Evolutionary conservation across 2,329 filamentous ascomycete species (phyloP), one percentile per base, ranked within the genome.

Genomic region (Fusarium subtropicale): DNA sequence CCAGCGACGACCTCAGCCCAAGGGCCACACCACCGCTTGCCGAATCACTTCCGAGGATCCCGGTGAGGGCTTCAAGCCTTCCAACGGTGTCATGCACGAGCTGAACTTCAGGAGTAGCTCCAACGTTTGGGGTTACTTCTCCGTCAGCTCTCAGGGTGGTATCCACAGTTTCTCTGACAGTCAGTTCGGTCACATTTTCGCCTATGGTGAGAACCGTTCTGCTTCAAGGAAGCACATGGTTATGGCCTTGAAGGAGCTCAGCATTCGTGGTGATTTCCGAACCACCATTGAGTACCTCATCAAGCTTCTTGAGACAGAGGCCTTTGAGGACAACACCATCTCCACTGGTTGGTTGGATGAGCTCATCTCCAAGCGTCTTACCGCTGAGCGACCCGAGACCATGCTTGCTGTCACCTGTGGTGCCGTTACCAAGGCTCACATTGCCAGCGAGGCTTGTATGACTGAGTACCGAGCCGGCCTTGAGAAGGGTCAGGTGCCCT

Each of bases 121-220:
- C 69, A 99, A 99, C 74, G 96, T 98, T 59, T 99, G 96, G 96
- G 96, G 96, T 87, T 99, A 99, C 83, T 99, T 99, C 89, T 99
- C 96, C 55, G 96, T 99, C 80, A 93, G 94, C 84, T 96, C 94
- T 12, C 91, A 94, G 58, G 95, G 94, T 84, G 94, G 94, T 81
- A 99, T 99, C 72, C 96, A 99, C 88, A 97, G 93, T 81, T 99
- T 97, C 87, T 98, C 96, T 10, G 96, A 99, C 84, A 97, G 92
- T 77, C 96, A 99, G 79, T 99, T 99, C 75, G 96, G 96, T 82
- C 96, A 99, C 83, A 99, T 99, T 74, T 99, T 99, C 81, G 97
- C 96, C 54, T 99, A 98, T 75, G 96, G 96, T 66, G 96, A 99
- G 86, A 99, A 97, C 85, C 91, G 96, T 80, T 91, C 94, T 52